Base-by-base conservation (phyloP, 176 grass and related monocot genomes). In the Ampelocalamus luodianensis region DNA sequence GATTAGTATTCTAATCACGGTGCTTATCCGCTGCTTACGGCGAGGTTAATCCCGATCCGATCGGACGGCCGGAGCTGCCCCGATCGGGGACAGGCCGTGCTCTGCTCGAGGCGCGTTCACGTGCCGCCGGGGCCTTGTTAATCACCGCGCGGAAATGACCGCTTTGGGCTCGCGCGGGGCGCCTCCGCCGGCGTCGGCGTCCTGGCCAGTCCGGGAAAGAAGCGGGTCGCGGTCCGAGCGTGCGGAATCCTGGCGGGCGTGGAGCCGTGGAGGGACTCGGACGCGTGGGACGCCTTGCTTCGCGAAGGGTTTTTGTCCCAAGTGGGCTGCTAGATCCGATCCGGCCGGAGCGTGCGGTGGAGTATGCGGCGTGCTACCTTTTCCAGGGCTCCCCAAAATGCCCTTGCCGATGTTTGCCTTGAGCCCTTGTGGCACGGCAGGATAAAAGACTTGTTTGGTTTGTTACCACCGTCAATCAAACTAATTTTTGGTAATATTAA, bases 21-120 rank as follows among this genome's bases (percentile, higher is more conserved):
- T 9, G 71, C 71, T 89, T 89, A 85, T 89, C 82, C 42, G 55
- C 44, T 0, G 8, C 23, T 71, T 77, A 34, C 58, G 80, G 83
- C 29, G 83, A 27, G 72, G 65, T 71, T 72, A 64, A 71, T 77
- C 74, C 74, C 51, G 45, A 55, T 84, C 27, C 22, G 43, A 91
- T 96, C 89, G 23, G 66, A 82, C 86, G 88, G 86, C 77, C 3
- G 4, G 5, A 22, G 70, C 29, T 14, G 77, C 22, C 29, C 37
- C 55, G 50, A 79, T 84, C 62, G 63, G 73, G 72, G 66, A 76
- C 72, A 84, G 74, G 13, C 18, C 17, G 36, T 70, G 82, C 88
- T 65, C 90, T 79, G 90, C 88, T 88, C 86, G 93, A 95, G 88
- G 89, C 82, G 82, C 4, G 65, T 65, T 91, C 89, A 87, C 94